phyloP scores from a whole-genome alignment of 179 eudicot species.

The Silene coronaria region DNA sequence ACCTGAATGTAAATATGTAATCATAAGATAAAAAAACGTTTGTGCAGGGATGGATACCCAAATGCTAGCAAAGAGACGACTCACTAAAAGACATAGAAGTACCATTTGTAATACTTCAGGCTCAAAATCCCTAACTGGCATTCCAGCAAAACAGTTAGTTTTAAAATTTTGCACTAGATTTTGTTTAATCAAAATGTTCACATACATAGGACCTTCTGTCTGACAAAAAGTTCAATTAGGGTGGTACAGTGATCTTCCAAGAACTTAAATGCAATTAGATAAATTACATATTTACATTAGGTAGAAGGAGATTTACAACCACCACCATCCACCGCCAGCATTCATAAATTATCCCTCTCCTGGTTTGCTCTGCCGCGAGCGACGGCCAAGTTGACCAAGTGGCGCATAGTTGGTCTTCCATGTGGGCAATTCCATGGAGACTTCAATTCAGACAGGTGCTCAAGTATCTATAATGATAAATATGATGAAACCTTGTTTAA shows the following conservation, averaged over 20 bases:
- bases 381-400: constrained; percentile 62
- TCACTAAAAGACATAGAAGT: no score
- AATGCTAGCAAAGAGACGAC: no score
- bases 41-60: no score
- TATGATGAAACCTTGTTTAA: background rate
- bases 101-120: no score
- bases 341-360: constrained; percentile 25
- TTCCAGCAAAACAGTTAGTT: no score
- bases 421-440: constrained; percentile 99
- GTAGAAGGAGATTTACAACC: background rate
- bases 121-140: no score
- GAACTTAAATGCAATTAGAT: background rate
- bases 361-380: constrained; percentile 28
- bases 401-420: constrained; percentile 99
- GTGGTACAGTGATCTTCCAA: background rate
- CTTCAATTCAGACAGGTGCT: constrained; percentile 69
- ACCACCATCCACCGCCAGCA: background rate
- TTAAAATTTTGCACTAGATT: no score
- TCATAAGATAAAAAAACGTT: no score
- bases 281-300: constrained; percentile 8
- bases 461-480: constrained; percentile 51
- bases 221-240: background rate
- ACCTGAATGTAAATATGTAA: no score
- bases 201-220: no score
- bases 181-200: no score